phyloP scores from a whole-genome alignment of 257 asterid genomes.

The Solanum sejunctum region DNA sequence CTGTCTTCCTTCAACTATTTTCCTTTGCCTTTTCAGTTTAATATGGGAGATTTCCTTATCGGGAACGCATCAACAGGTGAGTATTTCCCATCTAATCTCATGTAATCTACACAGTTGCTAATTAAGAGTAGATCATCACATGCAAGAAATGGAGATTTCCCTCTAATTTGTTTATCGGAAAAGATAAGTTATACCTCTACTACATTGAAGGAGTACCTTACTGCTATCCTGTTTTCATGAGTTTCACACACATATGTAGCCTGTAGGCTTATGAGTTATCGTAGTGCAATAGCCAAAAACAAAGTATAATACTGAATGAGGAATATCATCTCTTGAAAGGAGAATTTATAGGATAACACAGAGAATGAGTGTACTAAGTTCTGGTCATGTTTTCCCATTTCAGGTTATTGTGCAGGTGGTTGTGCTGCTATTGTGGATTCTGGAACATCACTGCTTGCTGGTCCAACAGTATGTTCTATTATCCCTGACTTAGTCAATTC shows the following conservation, averaged over 20 bases:
- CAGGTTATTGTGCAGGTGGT: constrained; percentile 77
- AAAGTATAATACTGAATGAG: not conserved
- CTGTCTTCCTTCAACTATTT: not conserved
- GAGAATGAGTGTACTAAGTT: not conserved
- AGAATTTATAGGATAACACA: not conserved
- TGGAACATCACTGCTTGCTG: constrained; percentile 86
- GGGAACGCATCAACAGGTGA: constrained; percentile 76
- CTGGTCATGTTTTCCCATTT: not conserved
- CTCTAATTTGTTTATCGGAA: not conserved
- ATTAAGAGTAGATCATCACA: not conserved
- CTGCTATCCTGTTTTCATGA: not conserved
- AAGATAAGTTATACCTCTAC: not conserved
- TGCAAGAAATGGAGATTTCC: not conserved
- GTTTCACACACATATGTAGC: not conserved
- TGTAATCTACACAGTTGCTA: not conserved
- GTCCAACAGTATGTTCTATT: constrained; percentile 65
- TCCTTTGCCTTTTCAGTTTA: constrained; percentile 31
- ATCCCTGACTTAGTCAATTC: not conserved
- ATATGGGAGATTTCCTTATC: constrained; percentile 63
- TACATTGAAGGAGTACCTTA: not conserved
- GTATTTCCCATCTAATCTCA: not conserved
- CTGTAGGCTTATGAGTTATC: not conserved
- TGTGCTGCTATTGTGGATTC: constrained; percentile 96
- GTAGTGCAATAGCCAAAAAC: not conserved
- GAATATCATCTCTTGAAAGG: not conserved